Percentiles rank a stretch among this genome's conserved stretches.
These are phyloP conservation scores for Fusarium sp. DNA, from an alignment of 2,329 filamentous ascomycete species.

Conservation along the genomic window DNA sequence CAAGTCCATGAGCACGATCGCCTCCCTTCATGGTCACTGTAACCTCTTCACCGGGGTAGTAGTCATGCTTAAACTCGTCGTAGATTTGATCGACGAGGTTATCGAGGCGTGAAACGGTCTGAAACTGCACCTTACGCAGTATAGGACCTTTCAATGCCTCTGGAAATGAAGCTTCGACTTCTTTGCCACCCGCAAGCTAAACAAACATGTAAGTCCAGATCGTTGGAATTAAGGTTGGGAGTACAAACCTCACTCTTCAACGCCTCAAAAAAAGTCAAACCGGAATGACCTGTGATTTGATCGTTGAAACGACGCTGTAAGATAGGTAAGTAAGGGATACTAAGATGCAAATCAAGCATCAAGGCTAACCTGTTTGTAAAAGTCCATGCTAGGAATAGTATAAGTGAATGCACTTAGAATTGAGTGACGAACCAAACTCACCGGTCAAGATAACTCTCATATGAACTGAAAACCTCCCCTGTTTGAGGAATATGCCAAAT, in stretches of 20 bases:
- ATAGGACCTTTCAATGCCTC: slow-evolving; percentile 92
- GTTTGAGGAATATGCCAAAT: slow-evolving; percentile 93
- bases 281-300: slow-evolving; percentile 93
- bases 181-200: slow-evolving; percentile 81
- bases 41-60: slow-evolving; percentile 89
- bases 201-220: slow-evolving; percentile 25
- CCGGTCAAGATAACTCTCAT: slow-evolving; percentile 89
- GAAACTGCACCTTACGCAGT: slow-evolving; percentile 90
- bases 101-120: slow-evolving; percentile 88
- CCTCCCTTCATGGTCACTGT: slow-evolving; percentile 76
- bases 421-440: slow-evolving; percentile 57
- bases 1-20: slow-evolving; percentile 76
- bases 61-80: slow-evolving; percentile 87
- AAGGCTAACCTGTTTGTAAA: slow-evolving; percentile 82
- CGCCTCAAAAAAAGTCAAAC: slow-evolving; percentile 91
- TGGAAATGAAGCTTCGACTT: slow-evolving; percentile 92
- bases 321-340: slow-evolving; percentile 32
- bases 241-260: slow-evolving; percentile 85
- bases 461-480: slow-evolving; percentile 87
- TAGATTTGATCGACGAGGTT: slow-evolving; percentile 76
- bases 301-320: slow-evolving; percentile 87
- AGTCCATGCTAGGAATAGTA: slow-evolving; percentile 75
- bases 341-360: slow-evolving; percentile 4
- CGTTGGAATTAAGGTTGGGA: background rate
- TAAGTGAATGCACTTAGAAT: slow-evolving; percentile 25